Conservation (phyloP, 2,329 filamentous ascomycete species). For the Escovopsis sp. region DNA sequence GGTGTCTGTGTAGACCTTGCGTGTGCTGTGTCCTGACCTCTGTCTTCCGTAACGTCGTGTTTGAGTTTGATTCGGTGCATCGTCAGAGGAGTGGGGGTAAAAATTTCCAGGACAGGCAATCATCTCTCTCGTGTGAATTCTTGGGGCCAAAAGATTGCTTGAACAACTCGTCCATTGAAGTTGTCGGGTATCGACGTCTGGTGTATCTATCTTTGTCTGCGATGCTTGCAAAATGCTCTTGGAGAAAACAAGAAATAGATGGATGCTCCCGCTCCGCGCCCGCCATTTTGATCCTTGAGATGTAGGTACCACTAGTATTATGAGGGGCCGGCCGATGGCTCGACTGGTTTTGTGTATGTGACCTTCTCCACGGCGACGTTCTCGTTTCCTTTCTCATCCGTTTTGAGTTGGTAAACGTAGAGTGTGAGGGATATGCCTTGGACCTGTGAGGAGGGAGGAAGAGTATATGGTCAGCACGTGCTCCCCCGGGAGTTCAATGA, state of each 20-base stretch:
- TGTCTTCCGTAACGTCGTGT: no score
- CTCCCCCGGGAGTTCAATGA: no score
- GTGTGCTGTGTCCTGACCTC: slow-evolving; percentile 9
- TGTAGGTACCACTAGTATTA: slow-evolving; percentile 12
- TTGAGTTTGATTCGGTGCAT: slow-evolving; percentile 8
- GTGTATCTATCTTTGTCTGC: slow-evolving; percentile 9
- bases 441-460: slow-evolving; percentile 37
- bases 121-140: slow-evolving; percentile 2
- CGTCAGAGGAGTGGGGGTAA: no score
- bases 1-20: slow-evolving; percentile 7
- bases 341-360: slow-evolving; percentile 64
- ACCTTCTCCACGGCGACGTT: slow-evolving; percentile 77
- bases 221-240: slow-evolving; percentile 4
- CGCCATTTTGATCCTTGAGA: no score
- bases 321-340: slow-evolving; percentile 38
- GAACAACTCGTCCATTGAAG: slow-evolving; percentile 1
- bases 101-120: slow-evolving; percentile 2
- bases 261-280: neutral
- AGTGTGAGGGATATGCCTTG: slow-evolving; percentile 92
- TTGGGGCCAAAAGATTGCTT: slow-evolving; percentile 2
- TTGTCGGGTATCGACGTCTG: slow-evolving; percentile 13
- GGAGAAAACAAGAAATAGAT: neutral
- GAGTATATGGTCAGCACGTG: no score
- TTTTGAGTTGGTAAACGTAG: slow-evolving; percentile 81
- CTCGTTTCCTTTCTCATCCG: slow-evolving; percentile 60